These are phyloP conservation scores for Talaromyces thailandensis DNA, from an alignment of 495 filamentous ascomycete genomes.

Conservation along the genomic window DNA sequence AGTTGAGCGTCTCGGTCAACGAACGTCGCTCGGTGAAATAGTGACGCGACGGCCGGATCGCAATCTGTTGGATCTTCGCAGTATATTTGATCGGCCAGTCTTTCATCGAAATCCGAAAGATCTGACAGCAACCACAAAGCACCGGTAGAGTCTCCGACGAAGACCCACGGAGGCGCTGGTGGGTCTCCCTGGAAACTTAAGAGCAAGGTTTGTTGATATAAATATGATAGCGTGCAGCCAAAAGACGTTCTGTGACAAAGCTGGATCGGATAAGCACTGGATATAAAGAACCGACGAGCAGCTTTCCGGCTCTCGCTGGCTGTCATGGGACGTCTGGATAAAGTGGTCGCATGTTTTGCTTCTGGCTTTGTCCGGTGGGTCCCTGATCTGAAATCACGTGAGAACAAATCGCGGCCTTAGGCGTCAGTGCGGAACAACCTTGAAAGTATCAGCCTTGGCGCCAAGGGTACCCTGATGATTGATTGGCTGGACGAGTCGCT, in stretches of 20 bases:
- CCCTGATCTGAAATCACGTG: slow-evolving; percentile 44
- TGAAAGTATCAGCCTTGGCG: neutral
- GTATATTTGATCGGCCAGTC: neutral
- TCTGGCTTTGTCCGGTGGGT: slow-evolving; percentile 55
- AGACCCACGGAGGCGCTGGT: neutral
- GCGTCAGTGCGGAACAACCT: no score
- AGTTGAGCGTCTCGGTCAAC: neutral
- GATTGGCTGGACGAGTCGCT: neutral
- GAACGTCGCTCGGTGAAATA: neutral
- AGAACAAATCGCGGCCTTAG: slow-evolving; percentile 47
- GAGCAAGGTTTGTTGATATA: neutral
- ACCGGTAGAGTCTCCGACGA: neutral
- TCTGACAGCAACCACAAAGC: neutral
- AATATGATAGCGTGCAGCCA: neutral
- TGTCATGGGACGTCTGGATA: neutral
- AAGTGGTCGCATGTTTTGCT: slow-evolving; percentile 16
- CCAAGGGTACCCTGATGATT: neutral
- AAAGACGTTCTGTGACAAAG: neutral
- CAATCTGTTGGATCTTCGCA: neutral
- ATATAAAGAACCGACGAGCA: neutral
- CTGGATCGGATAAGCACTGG: neutral
- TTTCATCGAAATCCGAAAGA: neutral
- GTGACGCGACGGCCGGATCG: neutral
- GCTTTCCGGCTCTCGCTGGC: neutral
- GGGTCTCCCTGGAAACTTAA: neutral